These are phyloP conservation scores for Colletotrichum graminicola DNA, from an alignment of 2,329 filamentous ascomycete genomes.

Conservation along the genomic window DNA sequence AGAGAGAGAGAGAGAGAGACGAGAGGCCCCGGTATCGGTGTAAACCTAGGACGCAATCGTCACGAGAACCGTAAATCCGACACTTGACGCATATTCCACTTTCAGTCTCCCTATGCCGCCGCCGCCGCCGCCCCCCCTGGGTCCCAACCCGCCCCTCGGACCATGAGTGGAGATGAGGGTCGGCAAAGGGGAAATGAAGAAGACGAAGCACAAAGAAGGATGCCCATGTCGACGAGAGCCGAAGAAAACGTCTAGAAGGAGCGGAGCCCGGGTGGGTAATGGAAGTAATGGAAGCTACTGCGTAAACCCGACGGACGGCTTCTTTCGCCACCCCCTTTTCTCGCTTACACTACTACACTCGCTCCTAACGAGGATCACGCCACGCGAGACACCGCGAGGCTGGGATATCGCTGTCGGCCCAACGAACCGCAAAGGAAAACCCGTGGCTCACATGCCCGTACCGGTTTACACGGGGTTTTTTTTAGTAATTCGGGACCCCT, in stretches of 20 bases:
- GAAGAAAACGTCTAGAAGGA: constrained; percentile 32
- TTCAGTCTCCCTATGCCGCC: background rate
- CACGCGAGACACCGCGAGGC: constrained; percentile 1
- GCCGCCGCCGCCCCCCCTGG: background rate
- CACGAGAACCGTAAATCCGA: background rate
- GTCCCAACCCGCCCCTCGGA: background rate
- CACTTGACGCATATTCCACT: background rate
- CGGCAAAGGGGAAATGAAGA: background rate
- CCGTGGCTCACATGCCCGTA: background rate
- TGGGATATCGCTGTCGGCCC: constrained; percentile 29
- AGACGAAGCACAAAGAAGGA: background rate
- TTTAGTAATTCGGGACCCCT: no score
- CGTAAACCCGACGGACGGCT: background rate
- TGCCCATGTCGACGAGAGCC: background rate
- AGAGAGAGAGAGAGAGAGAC: background rate
- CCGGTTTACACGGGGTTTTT: no score
- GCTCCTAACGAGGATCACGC: background rate
- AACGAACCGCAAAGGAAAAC: background rate
- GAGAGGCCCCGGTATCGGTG: background rate
- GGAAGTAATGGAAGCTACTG: background rate
- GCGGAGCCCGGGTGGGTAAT: constrained; percentile 6
- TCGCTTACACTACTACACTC: background rate
- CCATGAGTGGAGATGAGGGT: background rate
- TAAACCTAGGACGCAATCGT: background rate
- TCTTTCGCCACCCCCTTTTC: background rate